A percentile compares a stretch with the other conserved stretches of the same genome.
Evolutionary conservation across 2,329 filamentous ascomycete species (phyloP).

Genomic region (Leptographium lundbergii): DNA sequence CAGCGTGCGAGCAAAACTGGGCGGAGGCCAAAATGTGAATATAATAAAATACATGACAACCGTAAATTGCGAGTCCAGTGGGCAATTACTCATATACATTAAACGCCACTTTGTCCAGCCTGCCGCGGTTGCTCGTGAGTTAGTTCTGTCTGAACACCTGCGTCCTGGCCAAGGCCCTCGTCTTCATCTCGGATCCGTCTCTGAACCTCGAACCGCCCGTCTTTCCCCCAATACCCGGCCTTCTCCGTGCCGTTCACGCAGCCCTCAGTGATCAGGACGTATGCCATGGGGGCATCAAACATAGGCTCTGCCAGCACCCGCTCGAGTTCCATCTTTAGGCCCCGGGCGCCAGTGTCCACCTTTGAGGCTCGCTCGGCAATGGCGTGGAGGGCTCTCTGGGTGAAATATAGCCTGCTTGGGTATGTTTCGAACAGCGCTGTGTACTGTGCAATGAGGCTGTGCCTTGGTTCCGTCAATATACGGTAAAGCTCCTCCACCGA

Average conservation of each 20-base stretch:
- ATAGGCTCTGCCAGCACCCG: conserved; percentile 66
- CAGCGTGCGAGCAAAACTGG: too few relatives aligned
- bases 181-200: conserved; percentile 55
- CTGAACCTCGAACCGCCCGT: conserved; percentile 57
- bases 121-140: conserved; percentile 30
- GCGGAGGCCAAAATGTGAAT: neutral
- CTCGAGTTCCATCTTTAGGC: conserved; percentile 70
- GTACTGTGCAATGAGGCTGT: conserved; percentile 81
- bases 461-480: conserved; percentile 84
- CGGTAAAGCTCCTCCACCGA: conserved; percentile 57
- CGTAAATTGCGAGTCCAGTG: neutral
- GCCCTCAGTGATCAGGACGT: conserved; percentile 59
- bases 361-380: conserved; percentile 56
- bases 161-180: conserved; percentile 4
- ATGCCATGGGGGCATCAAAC: conserved; percentile 67
- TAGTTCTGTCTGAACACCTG: neutral
- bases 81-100: conserved; percentile 2
- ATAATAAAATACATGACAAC: neutral
- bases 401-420: conserved; percentile 73
- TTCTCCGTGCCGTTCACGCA: conserved; percentile 52
- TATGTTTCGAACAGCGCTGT: conserved; percentile 71
- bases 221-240: conserved; percentile 53
- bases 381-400: conserved; percentile 64
- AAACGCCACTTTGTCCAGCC: conserved; percentile 35
- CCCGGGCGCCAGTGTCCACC: conserved; percentile 63